phyloP scores from a whole-genome alignment of 192 early-diverging fungal species.

The Podila minutissima region DNA sequence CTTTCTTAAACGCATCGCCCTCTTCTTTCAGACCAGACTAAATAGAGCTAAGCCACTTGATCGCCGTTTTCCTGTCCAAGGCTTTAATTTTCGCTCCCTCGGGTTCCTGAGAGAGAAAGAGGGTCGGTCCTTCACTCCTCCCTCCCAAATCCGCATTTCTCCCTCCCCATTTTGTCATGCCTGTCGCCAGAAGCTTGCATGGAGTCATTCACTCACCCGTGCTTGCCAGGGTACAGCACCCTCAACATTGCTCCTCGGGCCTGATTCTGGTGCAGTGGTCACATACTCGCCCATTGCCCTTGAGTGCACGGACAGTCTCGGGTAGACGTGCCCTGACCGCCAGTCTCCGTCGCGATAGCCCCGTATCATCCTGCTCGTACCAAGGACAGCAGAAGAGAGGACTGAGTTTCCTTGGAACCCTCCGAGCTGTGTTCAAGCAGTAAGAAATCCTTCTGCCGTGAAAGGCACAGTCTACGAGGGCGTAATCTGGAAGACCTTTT shows the following conservation, averaged over 20 bases:
- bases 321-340: constrained; percentile 8
- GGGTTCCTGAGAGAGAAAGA: no score
- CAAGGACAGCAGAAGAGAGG: constrained; percentile 29
- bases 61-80: background rate
- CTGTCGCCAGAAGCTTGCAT: constrained; percentile 17
- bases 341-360: constrained; percentile 17
- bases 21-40: background rate
- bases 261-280: background rate
- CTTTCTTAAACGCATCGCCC: background rate
- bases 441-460: background rate
- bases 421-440: constrained; percentile 42
- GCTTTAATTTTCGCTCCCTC: background rate
- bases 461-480: no score
- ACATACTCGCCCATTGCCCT: background rate
- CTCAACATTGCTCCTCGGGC: background rate
- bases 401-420: constrained; percentile 42
- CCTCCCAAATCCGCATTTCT: background rate
- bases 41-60: constrained; percentile 24
- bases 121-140: background rate
- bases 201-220: background rate
- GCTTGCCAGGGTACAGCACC: constrained; percentile 23
- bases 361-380: constrained; percentile 5
- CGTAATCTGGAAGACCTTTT: no score
- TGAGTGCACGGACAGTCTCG: background rate
- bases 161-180: constrained; percentile 9